These are phyloP conservation scores for Russula olivacea DNA, from an alignment of 768 basidiomycete species.

Conservation along the genomic window DNA sequence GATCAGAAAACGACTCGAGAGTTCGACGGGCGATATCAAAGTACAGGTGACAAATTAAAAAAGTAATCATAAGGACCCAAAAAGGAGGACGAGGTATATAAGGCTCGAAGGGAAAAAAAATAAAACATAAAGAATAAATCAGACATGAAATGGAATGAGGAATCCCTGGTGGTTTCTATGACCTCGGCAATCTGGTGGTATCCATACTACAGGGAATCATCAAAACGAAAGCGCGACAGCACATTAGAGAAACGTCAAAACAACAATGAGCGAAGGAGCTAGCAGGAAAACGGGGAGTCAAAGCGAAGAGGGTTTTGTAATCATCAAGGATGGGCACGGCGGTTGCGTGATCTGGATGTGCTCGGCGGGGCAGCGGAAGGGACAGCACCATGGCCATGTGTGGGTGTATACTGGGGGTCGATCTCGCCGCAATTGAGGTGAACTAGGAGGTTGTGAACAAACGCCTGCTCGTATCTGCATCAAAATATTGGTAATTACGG, in stretches of 20 bases:
- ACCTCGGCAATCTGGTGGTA: conserved; percentile 6
- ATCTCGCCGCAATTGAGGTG: conserved; percentile 70
- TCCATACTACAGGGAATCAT: conserved; percentile 13
- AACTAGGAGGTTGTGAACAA: conserved; percentile 77
- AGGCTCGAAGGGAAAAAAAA: neutral
- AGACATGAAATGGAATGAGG: neutral
- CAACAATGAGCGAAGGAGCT: neutral
- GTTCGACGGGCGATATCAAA: neutral
- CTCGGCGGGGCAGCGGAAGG: conserved; percentile 43
- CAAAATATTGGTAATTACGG: neutral
- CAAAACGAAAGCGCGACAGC: conserved; percentile 1
- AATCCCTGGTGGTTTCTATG: conserved; percentile 7
- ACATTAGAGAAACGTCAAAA: neutral
- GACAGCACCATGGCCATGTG: conserved; percentile 69
- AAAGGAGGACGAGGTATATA: neutral
- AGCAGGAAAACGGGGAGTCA: neutral
- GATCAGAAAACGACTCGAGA: neutral
- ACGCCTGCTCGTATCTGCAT: conserved; percentile 67
- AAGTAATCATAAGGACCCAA: neutral
- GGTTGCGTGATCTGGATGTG: conserved; percentile 50
- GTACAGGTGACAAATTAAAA: neutral
- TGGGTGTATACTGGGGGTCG: conserved; percentile 73
- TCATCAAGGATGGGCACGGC: conserved; percentile 31
- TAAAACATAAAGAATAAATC: conserved; percentile 1
- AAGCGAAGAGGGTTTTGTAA: neutral